These are phyloP conservation scores for Nakazawaea ernobii DNA, from an alignment of 805 yeast species.

Conservation along the genomic window DNA sequence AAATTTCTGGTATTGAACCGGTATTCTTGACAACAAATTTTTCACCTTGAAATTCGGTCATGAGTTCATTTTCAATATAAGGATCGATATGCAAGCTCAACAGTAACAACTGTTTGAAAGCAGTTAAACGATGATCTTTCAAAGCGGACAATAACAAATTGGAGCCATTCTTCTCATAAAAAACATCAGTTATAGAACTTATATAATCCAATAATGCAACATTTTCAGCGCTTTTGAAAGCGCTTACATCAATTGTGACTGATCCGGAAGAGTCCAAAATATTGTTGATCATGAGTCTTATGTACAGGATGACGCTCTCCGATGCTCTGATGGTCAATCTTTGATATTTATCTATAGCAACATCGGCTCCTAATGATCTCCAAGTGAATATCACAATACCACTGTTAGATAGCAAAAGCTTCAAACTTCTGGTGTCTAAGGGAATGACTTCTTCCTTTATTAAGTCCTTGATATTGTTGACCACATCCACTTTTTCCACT, in stretches of 20 bases:
- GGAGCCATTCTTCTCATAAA: slow-evolving; percentile 23
- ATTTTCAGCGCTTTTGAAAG: not conserved
- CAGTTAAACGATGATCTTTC: not conserved
- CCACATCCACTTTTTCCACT: slow-evolving; percentile 1
- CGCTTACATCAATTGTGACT: slow-evolving; percentile 16
- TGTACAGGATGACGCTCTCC: slow-evolving; percentile 22
- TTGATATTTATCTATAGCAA: slow-evolving; percentile 20
- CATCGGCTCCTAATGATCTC: slow-evolving; percentile 28
- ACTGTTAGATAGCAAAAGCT: slow-evolving; percentile 24
- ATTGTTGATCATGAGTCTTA: slow-evolving; percentile 27
- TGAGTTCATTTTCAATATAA: not conserved
- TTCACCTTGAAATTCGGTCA: not conserved
- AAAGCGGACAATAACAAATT: slow-evolving; percentile 22
- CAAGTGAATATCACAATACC: slow-evolving; percentile 28
- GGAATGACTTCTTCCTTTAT: slow-evolving; percentile 19
- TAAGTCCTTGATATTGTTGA: slow-evolving; percentile 14
- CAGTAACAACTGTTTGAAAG: slow-evolving; percentile 6
- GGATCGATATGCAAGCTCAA: not conserved
- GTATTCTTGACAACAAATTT: not conserved
- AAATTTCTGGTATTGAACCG: slow-evolving; percentile 1
- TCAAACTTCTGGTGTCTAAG: slow-evolving; percentile 24
- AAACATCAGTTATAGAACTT: slow-evolving; percentile 15
- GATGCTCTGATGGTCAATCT: slow-evolving; percentile 25
- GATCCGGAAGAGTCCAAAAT: slow-evolving; percentile 22
- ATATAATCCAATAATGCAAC: not conserved